Percentiles rank a stretch among this genome's conserved stretches.
phyloP scores from a whole-genome alignment of 176 grass and related monocot species.

The Eremochloa ophiuroides region DNA sequence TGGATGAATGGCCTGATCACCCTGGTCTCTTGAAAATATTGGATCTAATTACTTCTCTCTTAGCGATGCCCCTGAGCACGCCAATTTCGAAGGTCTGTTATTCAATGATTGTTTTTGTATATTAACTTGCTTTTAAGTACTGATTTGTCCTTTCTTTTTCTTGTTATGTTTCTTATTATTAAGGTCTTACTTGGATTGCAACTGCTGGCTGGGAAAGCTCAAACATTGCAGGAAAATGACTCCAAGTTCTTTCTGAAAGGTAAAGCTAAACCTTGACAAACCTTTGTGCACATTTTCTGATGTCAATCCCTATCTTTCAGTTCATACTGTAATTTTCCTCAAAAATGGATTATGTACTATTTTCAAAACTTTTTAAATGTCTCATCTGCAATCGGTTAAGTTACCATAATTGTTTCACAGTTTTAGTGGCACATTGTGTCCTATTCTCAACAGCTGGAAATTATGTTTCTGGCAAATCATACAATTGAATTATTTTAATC shows the following conservation, averaged over 20 bases:
- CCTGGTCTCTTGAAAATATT: conserved; percentile 75
- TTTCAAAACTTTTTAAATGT: conserved; percentile 4
- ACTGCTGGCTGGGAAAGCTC: conserved; percentile 61
- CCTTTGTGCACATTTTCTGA: background rate
- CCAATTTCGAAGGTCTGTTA: conserved; percentile 68
- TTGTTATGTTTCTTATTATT: conserved; percentile 25
- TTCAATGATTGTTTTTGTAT: background rate
- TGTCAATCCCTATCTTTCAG: background rate
- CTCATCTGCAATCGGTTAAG: background rate
- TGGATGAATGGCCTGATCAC: conserved; percentile 84
- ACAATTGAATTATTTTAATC: background rate
- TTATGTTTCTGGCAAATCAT: background rate
- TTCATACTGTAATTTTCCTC: background rate
- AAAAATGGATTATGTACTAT: background rate
- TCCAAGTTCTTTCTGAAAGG: conserved; percentile 71
- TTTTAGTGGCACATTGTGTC: background rate
- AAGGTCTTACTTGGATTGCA: conserved; percentile 89
- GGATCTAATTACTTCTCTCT: conserved; percentile 61
- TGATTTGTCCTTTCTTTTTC: conserved; percentile 10
- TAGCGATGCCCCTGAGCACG: conserved; percentile 50
- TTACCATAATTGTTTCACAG: background rate
- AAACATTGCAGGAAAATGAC: conserved; percentile 88
- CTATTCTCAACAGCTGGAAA: background rate
- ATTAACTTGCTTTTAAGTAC: background rate
- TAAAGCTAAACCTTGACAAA: conserved; percentile 29